Conservation (phyloP, 108 stramenopile species). For the Nitzschia sp. region DNA sequence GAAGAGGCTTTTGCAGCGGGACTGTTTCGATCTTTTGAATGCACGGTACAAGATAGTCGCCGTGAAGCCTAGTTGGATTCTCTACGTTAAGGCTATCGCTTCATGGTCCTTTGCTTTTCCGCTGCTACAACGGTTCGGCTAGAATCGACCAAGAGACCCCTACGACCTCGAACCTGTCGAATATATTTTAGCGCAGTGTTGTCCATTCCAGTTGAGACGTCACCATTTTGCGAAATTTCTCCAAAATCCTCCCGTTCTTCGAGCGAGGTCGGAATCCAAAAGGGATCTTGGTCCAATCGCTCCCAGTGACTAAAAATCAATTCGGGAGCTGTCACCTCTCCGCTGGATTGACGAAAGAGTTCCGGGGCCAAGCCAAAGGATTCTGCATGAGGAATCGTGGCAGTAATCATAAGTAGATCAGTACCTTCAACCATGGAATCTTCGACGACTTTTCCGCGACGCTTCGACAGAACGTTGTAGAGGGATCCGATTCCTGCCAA, state of each 20-base stretch:
- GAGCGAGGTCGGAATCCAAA: conserved; percentile 90
- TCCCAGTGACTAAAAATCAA: conserved; percentile 87
- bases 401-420: conserved; percentile 77
- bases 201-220: conserved; percentile 80
- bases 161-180: conserved; percentile 80
- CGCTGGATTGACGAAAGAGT: conserved; percentile 80
- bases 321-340: conserved; percentile 90
- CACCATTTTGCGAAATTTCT: conserved; percentile 73
- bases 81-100: conserved; percentile 50
- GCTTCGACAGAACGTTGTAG: conserved; percentile 80
- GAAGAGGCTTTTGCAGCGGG: conserved; percentile 60
- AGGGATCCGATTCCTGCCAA: conserved; percentile 76
- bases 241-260: conserved; percentile 94
- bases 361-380: conserved; percentile 86
- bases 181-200: conserved; percentile 85
- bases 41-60: conserved; percentile 23
- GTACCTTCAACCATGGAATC: conserved; percentile 95
- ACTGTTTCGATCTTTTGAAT: conserved; percentile 75
- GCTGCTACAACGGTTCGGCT: conserved; percentile 86
- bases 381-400: conserved; percentile 85
- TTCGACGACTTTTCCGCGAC: conserved; percentile 83
- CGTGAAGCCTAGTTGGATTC: neutral
- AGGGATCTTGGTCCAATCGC: conserved; percentile 85
- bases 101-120: conserved; percentile 91
- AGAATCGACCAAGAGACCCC: conserved; percentile 86